Percentiles rank a stretch among this genome's conserved stretches.
phyloP scores from a whole-genome alignment of 2,329 filamentous ascomycete species.

The Dothideomycetes sp. region DNA sequence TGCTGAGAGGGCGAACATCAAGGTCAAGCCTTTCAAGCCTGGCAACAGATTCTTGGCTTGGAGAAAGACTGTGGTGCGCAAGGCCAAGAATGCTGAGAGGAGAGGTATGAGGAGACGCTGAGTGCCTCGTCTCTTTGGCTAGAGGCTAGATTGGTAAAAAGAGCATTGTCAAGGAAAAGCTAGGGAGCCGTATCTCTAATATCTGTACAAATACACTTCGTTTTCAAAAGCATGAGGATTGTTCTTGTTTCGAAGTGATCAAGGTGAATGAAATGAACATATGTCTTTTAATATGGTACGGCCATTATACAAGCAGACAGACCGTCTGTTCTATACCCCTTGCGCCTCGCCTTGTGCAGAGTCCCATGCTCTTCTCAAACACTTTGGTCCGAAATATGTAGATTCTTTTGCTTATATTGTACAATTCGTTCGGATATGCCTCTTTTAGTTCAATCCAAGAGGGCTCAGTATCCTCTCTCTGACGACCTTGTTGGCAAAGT shows the following conservation, averaged over 20 bases:
- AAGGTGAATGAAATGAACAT: background rate
- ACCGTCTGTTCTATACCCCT: background rate
- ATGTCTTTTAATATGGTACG: background rate
- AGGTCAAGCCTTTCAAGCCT: slow-evolving; percentile 46
- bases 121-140: slow-evolving; percentile 17
- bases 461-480: slow-evolving; percentile 64
- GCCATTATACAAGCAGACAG: background rate
- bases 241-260: too few species aligned
- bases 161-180: too few species aligned
- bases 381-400: background rate
- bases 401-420: slow-evolving; percentile 1
- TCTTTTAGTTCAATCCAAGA: slow-evolving; percentile 23
- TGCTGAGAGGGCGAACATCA: slow-evolving; percentile 51
- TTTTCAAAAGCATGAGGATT: too few species aligned
- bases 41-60: slow-evolving; percentile 56
- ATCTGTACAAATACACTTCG: slow-evolving; percentile 3
- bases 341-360: background rate
- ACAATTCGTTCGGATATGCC: slow-evolving; percentile 13
- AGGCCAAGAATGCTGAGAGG: slow-evolving; percentile 43
- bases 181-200: too few species aligned
- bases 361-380: background rate
- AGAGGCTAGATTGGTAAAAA: too few species aligned
- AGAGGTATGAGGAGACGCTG: slow-evolving; percentile 40
- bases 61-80: slow-evolving; percentile 48
- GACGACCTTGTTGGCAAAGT: slow-evolving; percentile 64